phyloP scores from a whole-genome alignment of 2,329 filamentous ascomycete genomes.

The Aureobasidium sp. region DNA sequence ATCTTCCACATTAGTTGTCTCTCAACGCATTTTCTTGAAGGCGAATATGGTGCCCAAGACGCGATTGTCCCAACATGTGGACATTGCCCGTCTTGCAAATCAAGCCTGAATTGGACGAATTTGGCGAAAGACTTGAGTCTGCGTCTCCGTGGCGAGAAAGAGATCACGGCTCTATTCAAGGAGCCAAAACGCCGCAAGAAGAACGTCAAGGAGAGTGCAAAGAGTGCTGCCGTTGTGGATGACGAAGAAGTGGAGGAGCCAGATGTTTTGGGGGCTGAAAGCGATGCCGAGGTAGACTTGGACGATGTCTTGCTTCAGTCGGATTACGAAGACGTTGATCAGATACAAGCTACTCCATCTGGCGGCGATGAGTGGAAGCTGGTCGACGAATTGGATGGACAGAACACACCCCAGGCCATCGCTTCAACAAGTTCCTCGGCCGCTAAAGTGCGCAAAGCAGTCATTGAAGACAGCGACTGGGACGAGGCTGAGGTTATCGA shows the following conservation, averaged over 20 bases:
- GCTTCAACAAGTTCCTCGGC: background rate
- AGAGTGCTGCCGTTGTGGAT: background rate
- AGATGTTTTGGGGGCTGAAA: background rate
- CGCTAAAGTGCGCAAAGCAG: conserved; percentile 16
- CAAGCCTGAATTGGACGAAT: conserved; percentile 60
- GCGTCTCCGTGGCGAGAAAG: conserved; percentile 61
- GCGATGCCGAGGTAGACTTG: conserved; percentile 3
- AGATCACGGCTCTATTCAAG: conserved; percentile 63
- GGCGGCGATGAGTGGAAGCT: conserved; percentile 3
- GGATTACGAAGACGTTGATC: conserved; percentile 8
- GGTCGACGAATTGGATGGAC: background rate
- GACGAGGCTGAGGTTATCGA: conserved; percentile 40
- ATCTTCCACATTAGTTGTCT: conserved; percentile 52
- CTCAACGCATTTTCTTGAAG: conserved; percentile 44
- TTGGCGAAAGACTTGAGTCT: conserved; percentile 79
- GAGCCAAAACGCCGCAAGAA: conserved; percentile 33
- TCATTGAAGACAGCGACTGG: conserved; percentile 52
- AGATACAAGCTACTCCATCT: background rate
- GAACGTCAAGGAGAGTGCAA: conserved; percentile 2
- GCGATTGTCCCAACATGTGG: conserved; percentile 61
- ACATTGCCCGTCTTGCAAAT: conserved; percentile 62
- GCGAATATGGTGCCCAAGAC: conserved; percentile 29
- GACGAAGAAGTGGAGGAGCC: conserved; percentile 3
- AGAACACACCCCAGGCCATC: conserved; percentile 18
- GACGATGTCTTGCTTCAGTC: conserved; percentile 8